These are phyloP conservation scores for Pythium diclinum DNA, from an alignment of 352 stramenopile genomes.

Conservation along the genomic window DNA sequence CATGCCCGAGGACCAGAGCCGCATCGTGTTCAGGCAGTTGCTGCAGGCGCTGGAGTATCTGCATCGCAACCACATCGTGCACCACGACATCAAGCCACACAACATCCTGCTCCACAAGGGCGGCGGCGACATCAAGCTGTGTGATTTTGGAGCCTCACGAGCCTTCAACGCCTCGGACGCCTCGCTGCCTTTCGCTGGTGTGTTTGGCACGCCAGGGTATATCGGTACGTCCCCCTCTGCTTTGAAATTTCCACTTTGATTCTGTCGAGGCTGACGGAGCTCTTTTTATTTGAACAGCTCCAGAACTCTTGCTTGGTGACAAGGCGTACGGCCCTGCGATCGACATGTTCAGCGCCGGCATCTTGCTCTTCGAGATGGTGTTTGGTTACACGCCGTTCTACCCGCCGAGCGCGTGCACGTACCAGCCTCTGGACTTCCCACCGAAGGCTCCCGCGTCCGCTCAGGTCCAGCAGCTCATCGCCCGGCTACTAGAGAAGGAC, in stretches of 20 bases:
- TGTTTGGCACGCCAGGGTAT: conserved; percentile 72
- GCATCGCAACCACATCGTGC: conserved; percentile 76
- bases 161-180: conserved; percentile 54
- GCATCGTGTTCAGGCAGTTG: conserved; percentile 55
- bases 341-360: conserved; percentile 73
- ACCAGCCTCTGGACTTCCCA: conserved; percentile 59
- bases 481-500: conserved; percentile 63
- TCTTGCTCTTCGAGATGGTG: conserved; percentile 76
- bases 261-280: not conserved
- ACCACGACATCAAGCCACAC: conserved; percentile 90
- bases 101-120: conserved; percentile 69
- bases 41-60: conserved; percentile 65
- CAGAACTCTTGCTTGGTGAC: conserved; percentile 56
- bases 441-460: conserved; percentile 32
- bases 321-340: conserved; percentile 51
- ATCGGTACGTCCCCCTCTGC: conserved; percentile 33
- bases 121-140: conserved; percentile 58
- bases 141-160: conserved; percentile 80
- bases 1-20: conserved; percentile 47
- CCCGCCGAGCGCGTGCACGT: conserved; percentile 59
- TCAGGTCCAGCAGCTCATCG: conserved; percentile 67
- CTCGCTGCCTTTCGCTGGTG: conserved; percentile 54
- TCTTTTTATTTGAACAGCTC: conserved; percentile 26
- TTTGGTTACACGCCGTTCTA: conserved; percentile 75
- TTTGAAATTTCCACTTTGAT: not conserved